These are phyloP conservation scores for Botrytis cinerea DNA, from an alignment of 2,329 filamentous ascomycete species.

Conservation along the genomic window DNA sequence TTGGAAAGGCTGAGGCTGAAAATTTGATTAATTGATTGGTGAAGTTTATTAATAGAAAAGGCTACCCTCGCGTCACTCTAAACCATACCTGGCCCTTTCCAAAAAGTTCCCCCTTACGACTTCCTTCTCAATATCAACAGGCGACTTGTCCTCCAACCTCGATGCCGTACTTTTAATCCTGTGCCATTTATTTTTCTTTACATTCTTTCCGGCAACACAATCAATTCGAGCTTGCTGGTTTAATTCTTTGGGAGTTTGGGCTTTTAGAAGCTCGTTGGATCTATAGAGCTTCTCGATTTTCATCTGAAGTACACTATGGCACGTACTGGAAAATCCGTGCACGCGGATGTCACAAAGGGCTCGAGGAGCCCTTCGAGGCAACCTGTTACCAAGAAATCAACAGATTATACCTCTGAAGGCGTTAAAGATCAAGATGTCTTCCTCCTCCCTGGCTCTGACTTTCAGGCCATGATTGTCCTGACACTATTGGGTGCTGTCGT, in stretches of 20 bases:
- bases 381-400: conserved; percentile 33
- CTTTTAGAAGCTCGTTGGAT: conserved; percentile 30
- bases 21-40: conserved; percentile 8
- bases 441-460: conserved; percentile 80
- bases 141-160: conserved; percentile 32
- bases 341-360: conserved; percentile 26
- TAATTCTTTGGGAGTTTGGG: conserved; percentile 29
- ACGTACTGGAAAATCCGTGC: conserved; percentile 32
- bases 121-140: conserved; percentile 13
- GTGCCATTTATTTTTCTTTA: conserved; percentile 34
- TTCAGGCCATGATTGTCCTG: conserved; percentile 70
- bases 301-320: conserved; percentile 34
- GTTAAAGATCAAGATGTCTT: conserved; percentile 92
- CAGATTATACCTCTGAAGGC: conserved; percentile 73
- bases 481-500: conserved; percentile 77
- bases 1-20: conserved; percentile 21
- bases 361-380: conserved; percentile 28
- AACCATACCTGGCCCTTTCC: conserved; percentile 20
- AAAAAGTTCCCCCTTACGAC: conserved; percentile 26
- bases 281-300: conserved; percentile 29
- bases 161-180: conserved; percentile 38
- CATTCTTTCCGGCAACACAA: conserved; percentile 34
- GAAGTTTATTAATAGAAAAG: conserved; percentile 26
- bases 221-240: conserved; percentile 27
- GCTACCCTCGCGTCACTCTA: conserved; percentile 20